Conservation (phyloP, 139 green algal species). For the Picochlorum sp. region DNA sequence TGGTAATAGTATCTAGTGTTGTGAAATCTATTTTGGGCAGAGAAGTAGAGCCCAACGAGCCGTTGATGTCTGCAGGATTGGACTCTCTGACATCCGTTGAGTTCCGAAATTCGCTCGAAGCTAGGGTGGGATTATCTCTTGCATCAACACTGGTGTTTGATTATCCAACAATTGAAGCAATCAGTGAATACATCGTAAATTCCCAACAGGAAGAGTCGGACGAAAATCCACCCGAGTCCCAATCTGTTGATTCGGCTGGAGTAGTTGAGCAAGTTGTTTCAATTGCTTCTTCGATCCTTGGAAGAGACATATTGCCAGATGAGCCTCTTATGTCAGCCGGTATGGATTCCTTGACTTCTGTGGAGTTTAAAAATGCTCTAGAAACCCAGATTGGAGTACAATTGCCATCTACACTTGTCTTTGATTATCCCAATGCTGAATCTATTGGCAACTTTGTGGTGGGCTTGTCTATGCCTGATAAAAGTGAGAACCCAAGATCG, state of each 20-base stretch:
- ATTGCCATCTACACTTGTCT: slow-evolving; percentile 43
- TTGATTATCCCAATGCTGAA: slow-evolving; percentile 46
- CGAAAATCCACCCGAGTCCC: background rate
- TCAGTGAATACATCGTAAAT: slow-evolving; percentile 9
- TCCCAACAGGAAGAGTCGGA: slow-evolving; percentile 11
- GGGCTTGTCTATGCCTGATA: background rate
- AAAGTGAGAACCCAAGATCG: background rate
- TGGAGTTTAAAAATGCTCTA: slow-evolving; percentile 56
- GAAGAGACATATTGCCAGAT: slow-evolving; percentile 23
- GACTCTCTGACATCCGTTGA: slow-evolving; percentile 43
- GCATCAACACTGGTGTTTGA: slow-evolving; percentile 48
- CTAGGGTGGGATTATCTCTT: slow-evolving; percentile 26
- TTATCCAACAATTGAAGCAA: slow-evolving; percentile 39
- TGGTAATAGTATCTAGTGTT: background rate
- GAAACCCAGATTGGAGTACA: slow-evolving; percentile 36
- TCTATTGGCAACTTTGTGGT: slow-evolving; percentile 13
- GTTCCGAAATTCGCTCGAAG: slow-evolving; percentile 20
- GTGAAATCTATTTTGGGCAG: slow-evolving; percentile 34
- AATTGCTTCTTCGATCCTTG: slow-evolving; percentile 24
- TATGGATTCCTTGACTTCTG: slow-evolving; percentile 62
- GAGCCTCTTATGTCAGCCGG: slow-evolving; percentile 66
- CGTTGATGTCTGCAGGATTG: slow-evolving; percentile 51
- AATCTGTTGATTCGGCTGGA: background rate
- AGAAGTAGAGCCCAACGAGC: slow-evolving; percentile 14
- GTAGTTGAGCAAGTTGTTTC: background rate